Evolutionary conservation across 768 basidiomycete genomes (phyloP).

Genomic region (Xanthoconium stramineum): DNA sequence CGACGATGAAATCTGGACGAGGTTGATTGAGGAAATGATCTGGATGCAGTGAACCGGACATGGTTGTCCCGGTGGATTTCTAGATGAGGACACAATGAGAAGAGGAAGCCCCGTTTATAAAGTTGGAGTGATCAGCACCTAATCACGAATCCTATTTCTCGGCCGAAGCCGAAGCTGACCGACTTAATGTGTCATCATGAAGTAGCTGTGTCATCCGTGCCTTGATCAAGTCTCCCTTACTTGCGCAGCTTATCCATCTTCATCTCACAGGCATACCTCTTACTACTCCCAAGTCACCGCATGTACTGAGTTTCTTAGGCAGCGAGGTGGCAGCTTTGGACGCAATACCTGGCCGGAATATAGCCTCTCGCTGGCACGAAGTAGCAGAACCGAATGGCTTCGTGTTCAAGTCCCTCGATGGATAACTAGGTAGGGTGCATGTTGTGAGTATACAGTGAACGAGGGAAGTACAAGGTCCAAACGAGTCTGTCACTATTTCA

Average conservation of each 20-base stretch:
- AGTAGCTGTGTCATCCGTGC: not conserved
- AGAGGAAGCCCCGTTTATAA: not conserved
- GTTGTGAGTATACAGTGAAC: constrained; percentile 13
- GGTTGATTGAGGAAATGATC: constrained; percentile 36
- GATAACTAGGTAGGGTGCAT: constrained; percentile 19
- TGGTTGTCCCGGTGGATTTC: constrained; percentile 12
- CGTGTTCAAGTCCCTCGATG: constrained; percentile 34
- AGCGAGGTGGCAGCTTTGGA: too few relatives aligned
- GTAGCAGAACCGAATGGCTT: too few relatives aligned
- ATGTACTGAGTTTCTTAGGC: too few relatives aligned
- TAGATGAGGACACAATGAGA: too few relatives aligned
- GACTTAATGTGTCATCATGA: not conserved
- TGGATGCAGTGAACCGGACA: constrained; percentile 16
- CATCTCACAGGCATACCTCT: too few relatives aligned
- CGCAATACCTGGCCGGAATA: too few relatives aligned
- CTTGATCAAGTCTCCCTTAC: not conserved
- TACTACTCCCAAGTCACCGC: too few relatives aligned
- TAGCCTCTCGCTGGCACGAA: too few relatives aligned
- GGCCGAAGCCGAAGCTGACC: not conserved
- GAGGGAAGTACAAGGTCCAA: not conserved
- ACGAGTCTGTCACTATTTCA: constrained; percentile 8
- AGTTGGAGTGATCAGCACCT: not conserved
- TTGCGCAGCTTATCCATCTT: too few relatives aligned
- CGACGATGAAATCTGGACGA: constrained; percentile 30
- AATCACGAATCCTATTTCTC: not conserved